Evolutionary conservation across 176 grass and related monocot species (phyloP).

Genomic region (Aegilops bicornis): DNA sequence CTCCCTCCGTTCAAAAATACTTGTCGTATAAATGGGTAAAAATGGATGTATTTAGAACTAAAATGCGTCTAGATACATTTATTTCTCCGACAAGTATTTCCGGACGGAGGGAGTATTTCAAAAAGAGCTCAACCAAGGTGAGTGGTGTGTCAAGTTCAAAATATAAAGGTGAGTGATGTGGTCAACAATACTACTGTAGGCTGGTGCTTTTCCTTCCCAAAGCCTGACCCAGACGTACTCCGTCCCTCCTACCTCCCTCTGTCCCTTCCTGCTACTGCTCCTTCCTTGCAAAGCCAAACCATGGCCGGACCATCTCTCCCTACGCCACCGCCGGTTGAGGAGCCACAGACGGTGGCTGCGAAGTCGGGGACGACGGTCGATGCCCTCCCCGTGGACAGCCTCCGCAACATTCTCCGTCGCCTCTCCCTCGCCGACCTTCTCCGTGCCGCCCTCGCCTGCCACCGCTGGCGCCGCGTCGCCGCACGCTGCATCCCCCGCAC

Average conservation of each 20-base stretch:
- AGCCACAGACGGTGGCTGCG: not conserved
- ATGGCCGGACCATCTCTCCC: not conserved
- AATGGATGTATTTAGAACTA: too few species aligned
- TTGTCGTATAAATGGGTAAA: too few species aligned
- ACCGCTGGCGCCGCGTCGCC: conserved; percentile 3
- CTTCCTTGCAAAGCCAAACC: not conserved
- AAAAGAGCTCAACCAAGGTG: not conserved
- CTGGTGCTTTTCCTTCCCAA: not conserved
- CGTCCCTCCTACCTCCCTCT: not conserved
- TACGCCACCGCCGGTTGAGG: not conserved
- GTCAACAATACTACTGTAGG: not conserved
- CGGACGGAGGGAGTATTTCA: too few species aligned
- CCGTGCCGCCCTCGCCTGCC: conserved; percentile 10
- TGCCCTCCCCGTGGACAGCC: not conserved
- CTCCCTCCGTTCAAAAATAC: too few species aligned
- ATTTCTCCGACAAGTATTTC: too few species aligned
- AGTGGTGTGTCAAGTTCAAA: not conserved
- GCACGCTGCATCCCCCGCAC: not conserved
- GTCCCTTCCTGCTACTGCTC: too few species aligned
- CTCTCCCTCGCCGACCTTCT: conserved; percentile 6
- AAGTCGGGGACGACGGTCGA: not conserved
- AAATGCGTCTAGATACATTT: too few species aligned
- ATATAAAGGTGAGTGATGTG: not conserved
- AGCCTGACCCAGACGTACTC: not conserved
- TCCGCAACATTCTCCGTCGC: not conserved